Evolutionary conservation across 2,329 filamentous ascomycete species (phyloP), one percentile per base, ranked within the genome.

Genomic region (Camillea tinctor): DNA sequence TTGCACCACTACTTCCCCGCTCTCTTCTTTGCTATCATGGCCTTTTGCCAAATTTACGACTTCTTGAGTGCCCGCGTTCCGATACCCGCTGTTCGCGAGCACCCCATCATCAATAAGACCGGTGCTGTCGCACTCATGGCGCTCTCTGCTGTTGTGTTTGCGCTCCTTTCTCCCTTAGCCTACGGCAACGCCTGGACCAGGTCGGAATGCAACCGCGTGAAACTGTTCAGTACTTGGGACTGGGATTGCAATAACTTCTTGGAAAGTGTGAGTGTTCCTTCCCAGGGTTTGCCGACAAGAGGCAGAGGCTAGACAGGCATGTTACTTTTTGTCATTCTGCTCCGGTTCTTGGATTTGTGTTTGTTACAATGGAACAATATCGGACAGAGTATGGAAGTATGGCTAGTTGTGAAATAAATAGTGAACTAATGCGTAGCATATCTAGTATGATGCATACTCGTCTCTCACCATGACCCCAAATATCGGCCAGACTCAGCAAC

Each of bases 1-100:
- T 82, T 99, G 63, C 95, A 99, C 77, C 95, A 99, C 79, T 99
- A 99, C 77, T 95, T 99, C 77, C 95, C 95, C 0, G 95, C 95
- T 1, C 85, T 99, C 15, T 96, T 97, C 80, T 99, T 99, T 74
- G 93, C 91, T 64, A 88, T 99, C 70, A 88, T 98, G 67, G 88
- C 91, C 8, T 84, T 97, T 59, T 95, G 89, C 76, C 94, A 98
- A 76, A 84, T 91, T 54, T 94, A 92, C 76, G 95, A 99, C 77
- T 97, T 93, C 72, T 74, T 87, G 58, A 90, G 90, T 60, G 88
- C 87, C 67, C 89, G 95, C 53, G 82, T 97, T 67, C 80, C 84
- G 52, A 79, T 84, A 26, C 76, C 93, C 55, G 87, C 89, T 20
- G 76, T 93, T 50, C 87, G 85, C 58, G 84, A 90, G 65, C 86